Percentiles rank a stretch among this genome's conserved stretches.
phyloP scores from a whole-genome alignment of 352 stramenopile species.

The Plasmopara halstedii region DNA sequence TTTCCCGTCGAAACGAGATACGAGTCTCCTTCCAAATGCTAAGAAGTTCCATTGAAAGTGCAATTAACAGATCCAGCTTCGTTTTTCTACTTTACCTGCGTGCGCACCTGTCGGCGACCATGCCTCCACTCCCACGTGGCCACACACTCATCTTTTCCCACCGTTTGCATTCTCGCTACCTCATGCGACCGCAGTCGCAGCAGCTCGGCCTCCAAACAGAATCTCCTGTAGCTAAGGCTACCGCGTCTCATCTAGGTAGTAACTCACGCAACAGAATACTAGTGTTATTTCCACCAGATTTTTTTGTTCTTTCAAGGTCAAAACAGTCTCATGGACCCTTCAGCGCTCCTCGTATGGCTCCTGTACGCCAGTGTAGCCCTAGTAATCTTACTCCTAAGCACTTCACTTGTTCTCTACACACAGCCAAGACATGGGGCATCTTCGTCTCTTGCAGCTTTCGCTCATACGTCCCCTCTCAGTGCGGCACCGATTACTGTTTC shows the following conservation, averaged over 20 bases:
- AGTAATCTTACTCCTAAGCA: conserved; percentile 46
- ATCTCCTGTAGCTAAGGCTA: conserved; percentile 41
- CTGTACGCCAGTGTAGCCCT: conserved; percentile 58
- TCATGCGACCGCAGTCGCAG: conserved; percentile 36
- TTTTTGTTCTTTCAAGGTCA: background rate
- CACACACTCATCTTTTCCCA: background rate
- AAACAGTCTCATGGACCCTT: conserved; percentile 22
- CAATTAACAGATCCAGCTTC: background rate
- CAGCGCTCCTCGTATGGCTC: conserved; percentile 42
- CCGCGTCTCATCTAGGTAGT: conserved; percentile 15
- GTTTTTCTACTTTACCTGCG: background rate
- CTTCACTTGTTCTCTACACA: conserved; percentile 48
- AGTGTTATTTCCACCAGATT: conserved; percentile 5
- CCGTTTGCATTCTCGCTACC: conserved; percentile 4
- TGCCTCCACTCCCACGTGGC: conserved; percentile 55
- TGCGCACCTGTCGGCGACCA: conserved; percentile 37
- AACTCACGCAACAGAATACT: conserved; percentile 3
- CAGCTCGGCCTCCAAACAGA: conserved; percentile 35
- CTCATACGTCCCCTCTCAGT: conserved; percentile 45
- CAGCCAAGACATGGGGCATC: conserved; percentile 50
- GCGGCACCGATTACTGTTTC: conserved; percentile 51
- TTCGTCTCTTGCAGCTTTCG: conserved; percentile 46
- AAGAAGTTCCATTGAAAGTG: conserved; percentile 3
- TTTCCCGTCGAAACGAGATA: conserved; percentile 63
- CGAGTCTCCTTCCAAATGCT: conserved; percentile 56